Evolutionary conservation across 2,329 filamentous ascomycete species (phyloP), one percentile per base, ranked within the genome.

Genomic region (Bipolaris victoriae): DNA sequence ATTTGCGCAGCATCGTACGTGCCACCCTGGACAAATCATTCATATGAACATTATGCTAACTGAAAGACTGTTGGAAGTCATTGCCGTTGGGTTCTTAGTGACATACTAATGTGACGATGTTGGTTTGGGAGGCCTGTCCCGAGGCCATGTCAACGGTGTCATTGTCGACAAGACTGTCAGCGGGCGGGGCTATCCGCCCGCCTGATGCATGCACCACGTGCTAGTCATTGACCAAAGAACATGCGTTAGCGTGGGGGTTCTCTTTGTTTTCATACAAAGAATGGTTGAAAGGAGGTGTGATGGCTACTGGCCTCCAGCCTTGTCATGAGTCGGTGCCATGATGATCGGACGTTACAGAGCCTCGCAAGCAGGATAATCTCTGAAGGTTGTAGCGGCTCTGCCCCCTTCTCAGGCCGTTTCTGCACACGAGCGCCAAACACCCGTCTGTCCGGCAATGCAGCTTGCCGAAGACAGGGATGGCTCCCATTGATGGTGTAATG

Each of bases 81-180:
- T 26, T 39, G n/a, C 40, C 29, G 7, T 24, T 52, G 13, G 16
- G 16, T 20, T 13, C 13, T 33, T 26, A 20, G n/a, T 37, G 16
- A 35, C 37, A 44, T 13, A 40, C 31, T 53, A 50, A 48, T 44
- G 55, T 49, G 35, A 41, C 29, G 35, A 31, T 18, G n/a, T 47
- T n/a, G 51, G 39, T 33, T 49, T 37, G 33, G 45, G 39, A 22
- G 31, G 37, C 44, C n/a, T 44, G 40, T 54, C 41, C 55, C 55
- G 49, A 48, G 51, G 51, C 55, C 55, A 58, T 58, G 55, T 55
- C 55, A 55, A 46, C 55, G 55, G 55, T 58, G 46, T 58, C 44
- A 36, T 54, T 45, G 35, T 54, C 40, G 41, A 57, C 39, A 31
- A 50, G 46, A 50, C 51, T 40, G 51, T 43, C 55, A 50, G 55